These are phyloP conservation scores for Mycocentrospora acerina DNA, from an alignment of 2,329 filamentous ascomycete genomes.

Conservation along the genomic window DNA sequence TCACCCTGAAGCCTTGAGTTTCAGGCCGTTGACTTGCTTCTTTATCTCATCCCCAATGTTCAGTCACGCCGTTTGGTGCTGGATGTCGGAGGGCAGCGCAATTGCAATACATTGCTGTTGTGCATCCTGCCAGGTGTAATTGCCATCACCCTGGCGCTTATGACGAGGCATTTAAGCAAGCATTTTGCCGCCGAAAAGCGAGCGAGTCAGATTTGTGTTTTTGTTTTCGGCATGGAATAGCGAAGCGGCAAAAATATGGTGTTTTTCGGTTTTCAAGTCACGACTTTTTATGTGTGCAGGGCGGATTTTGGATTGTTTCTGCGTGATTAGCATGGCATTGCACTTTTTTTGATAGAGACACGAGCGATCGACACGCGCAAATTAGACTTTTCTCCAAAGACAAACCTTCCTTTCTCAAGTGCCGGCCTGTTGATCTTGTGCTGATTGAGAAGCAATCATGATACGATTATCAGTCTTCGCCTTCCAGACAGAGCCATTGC, in stretches of 20 bases:
- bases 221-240: constrained; percentile 5
- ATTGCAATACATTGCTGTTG: constrained; percentile 4
- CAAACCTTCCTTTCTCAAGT: too few relatives aligned
- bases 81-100: too few relatives aligned
- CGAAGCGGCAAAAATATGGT: constrained; percentile 4
- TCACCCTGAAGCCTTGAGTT: constrained; percentile 25
- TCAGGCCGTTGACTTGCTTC: constrained; percentile 18
- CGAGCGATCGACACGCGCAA: constrained; percentile 5
- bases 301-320: constrained; percentile 3
- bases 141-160: constrained; percentile 4
- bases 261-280: too few relatives aligned
- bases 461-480: too few relatives aligned
- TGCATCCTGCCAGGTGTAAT: constrained; percentile 10
- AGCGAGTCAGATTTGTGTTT: constrained; percentile 2
- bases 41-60: constrained; percentile 2
- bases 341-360: constrained; percentile 2
- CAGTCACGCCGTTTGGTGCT: too few relatives aligned
- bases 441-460: too few relatives aligned
- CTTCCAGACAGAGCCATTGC: too few relatives aligned
- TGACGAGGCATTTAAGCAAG: constrained; percentile 2
- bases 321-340: constrained; percentile 3
- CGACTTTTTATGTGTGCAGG: too few relatives aligned
- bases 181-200: too few relatives aligned
- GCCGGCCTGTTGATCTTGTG: too few relatives aligned
- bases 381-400: too few relatives aligned